Evolutionary conservation across 441 rosid species (phyloP).

Genomic region (Eruca vesicaria): DNA sequence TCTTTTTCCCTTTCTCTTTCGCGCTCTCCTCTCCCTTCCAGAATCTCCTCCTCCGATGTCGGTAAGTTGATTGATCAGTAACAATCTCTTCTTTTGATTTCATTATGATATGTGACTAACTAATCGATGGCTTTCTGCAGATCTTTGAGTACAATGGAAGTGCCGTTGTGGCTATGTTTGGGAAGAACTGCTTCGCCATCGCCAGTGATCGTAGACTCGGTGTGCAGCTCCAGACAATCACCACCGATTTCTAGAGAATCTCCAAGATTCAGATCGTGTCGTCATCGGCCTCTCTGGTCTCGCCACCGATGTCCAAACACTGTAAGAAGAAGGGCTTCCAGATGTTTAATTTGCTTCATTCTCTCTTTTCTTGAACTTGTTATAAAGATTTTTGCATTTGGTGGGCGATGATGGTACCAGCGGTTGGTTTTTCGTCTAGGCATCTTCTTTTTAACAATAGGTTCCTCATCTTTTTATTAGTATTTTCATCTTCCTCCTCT

Average conservation of each 20-base stretch:
- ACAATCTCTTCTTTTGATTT: not conserved
- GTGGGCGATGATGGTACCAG: slow-evolving; percentile 63
- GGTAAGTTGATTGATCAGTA: slow-evolving; percentile 22
- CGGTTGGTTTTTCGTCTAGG: slow-evolving; percentile 44
- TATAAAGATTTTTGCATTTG: not conserved
- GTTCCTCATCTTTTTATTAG: not conserved
- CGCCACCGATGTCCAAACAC: too few relatives aligned
- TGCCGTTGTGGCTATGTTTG: too few relatives aligned
- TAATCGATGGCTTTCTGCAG: slow-evolving; percentile 38
- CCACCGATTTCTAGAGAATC: slow-evolving; percentile 89
- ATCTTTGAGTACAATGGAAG: too few relatives aligned
- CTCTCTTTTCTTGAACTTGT: not conserved
- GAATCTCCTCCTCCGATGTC: slow-evolving; percentile 34
- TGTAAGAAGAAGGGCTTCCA: slow-evolving; percentile 42
- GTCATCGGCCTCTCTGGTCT: slow-evolving; percentile 89
- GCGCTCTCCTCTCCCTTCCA: too few relatives aligned
- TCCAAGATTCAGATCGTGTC: slow-evolving; percentile 77
- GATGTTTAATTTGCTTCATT: not conserved
- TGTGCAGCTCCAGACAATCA: slow-evolving; percentile 91
- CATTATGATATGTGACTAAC: not conserved
- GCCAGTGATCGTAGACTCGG: slow-evolving; percentile 93
- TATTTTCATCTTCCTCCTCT: not conserved
- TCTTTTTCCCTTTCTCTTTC: too few relatives aligned
- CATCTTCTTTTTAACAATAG: slow-evolving; percentile 28
- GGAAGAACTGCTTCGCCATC: slow-evolving; percentile 94